Evolutionary conservation across 2,329 filamentous ascomycete species (phyloP).

Genomic region (Ilyonectria robusta): DNA sequence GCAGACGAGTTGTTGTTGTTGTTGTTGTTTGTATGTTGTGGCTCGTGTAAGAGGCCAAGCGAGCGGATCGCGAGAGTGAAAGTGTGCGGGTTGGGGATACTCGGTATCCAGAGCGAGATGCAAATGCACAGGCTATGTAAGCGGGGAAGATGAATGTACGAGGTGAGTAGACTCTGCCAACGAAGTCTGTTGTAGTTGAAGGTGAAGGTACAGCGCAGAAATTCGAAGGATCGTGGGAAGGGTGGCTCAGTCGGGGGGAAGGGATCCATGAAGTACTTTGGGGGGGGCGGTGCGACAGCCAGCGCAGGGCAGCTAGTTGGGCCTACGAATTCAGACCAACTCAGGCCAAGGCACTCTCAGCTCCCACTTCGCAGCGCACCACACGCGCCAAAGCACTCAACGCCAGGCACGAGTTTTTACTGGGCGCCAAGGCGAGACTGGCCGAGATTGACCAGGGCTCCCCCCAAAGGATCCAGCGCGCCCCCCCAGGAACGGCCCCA

Average conservation of each 20-base stretch:
- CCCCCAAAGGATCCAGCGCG: conserved; percentile 11
- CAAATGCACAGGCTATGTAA: conserved; percentile 34
- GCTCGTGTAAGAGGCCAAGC: conserved; percentile 39
- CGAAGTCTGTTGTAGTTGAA: conserved; percentile 60
- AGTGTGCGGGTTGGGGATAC: conserved; percentile 37
- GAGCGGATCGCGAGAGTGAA: conserved; percentile 24
- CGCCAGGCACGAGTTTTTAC: conserved; percentile 24
- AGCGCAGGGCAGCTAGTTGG: conserved; percentile 33
- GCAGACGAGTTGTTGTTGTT: conserved; percentile 17
- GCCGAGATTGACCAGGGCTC: conserved; percentile 29
- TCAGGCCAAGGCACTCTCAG: neutral
- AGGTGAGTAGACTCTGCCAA: conserved; percentile 67
- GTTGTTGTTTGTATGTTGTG: conserved; percentile 23
- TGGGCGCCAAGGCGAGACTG: conserved; percentile 27
- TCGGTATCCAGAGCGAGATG: conserved; percentile 46
- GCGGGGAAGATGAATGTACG: conserved; percentile 43
- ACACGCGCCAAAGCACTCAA: conserved; percentile 22
- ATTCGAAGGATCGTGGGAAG: conserved; percentile 32
- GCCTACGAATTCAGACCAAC: conserved; percentile 2
- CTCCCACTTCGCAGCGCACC: conserved; percentile 11
- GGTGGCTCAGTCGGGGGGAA: conserved; percentile 29
- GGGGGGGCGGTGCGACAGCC: conserved; percentile 20
- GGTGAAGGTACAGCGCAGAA: conserved; percentile 41
- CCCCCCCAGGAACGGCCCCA: conserved; percentile 14
- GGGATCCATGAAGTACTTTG: conserved; percentile 45